Evolutionary conservation across 1,139 yeast species (phyloP).

Genomic region (Taphrina flavorubra): DNA sequence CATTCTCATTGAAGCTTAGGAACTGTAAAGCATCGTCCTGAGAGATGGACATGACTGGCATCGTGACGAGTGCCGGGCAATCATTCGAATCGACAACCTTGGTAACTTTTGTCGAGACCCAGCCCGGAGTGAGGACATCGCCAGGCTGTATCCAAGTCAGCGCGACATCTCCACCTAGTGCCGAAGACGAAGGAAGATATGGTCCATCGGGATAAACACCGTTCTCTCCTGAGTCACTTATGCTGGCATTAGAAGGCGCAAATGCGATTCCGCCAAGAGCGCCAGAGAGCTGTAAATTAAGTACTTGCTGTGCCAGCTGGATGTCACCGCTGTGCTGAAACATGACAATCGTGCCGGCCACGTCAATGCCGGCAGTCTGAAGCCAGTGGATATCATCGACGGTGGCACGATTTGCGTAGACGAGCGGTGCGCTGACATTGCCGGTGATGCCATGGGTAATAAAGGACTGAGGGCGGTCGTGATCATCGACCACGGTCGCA

Average conservation of each 20-base stretch:
- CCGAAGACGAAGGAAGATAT: constrained; percentile 55
- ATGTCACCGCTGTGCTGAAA: constrained; percentile 64
- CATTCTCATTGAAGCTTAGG: constrained; percentile 56
- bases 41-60: constrained; percentile 79
- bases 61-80: constrained; percentile 65
- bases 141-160: constrained; percentile 73
- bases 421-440: constrained; percentile 59
- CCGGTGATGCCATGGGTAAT: constrained; percentile 55
- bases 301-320: constrained; percentile 60
- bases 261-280: constrained; percentile 65
- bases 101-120: constrained; percentile 59
- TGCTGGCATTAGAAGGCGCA: constrained; percentile 52
- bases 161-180: constrained; percentile 71
- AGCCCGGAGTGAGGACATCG: constrained; percentile 79
- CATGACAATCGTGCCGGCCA: constrained; percentile 60
- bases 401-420: constrained; percentile 72
- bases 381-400: constrained; percentile 62
- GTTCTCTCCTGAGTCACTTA: constrained; percentile 40
- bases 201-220: constrained; percentile 48
- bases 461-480: constrained; percentile 6
- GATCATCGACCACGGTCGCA: constrained; percentile 9
- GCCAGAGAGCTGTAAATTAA: constrained; percentile 60
- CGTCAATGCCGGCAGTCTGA: constrained; percentile 52
- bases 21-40: constrained; percentile 68
- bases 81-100: constrained; percentile 55